Base-by-base conservation (phyloP, 169 alveolate genomes). In the Plasmodium gonderi region DNA sequence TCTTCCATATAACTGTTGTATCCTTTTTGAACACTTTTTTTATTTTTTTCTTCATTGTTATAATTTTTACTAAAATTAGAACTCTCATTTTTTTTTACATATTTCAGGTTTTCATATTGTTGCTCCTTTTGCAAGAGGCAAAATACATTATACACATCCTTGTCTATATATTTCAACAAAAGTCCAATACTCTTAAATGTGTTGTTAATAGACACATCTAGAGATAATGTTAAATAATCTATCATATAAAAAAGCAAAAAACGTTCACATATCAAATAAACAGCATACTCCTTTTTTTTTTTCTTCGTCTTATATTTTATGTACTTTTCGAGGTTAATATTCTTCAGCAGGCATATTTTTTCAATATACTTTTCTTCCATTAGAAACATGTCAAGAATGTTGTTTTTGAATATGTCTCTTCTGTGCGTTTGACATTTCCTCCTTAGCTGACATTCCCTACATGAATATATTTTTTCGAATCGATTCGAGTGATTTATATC, bases 161-260 rank as follows among this genome's bases (percentile, higher is more conserved):
- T 45, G 54, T 87, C 93, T 33, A 87, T 42, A 38, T 87, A 87
- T 42, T 77, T 87, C 49, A 87, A 68, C 38, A 87, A 47, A 7
- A 87, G 38, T 0, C 93, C 93, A 12, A 87, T 77, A 23, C 93
- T 44, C 33, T 75, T 87, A 12, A 87, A 87, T 29, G 93, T 87
- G 45, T 87, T 87, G 36, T 87, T 87, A 60, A 87, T 87, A 0
- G 93, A 87, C 14, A 87, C 79, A 67, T 87, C 89, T 11, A 87
- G 51, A 7, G 93, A 87, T 9, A 87, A 20, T 1, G 93, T 87
- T 60, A 87, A 76, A 40, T 87, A 87, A 76, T 87, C 93, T 8
- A 87, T 87, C 93, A 87, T 87, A 23, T 87, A 87, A 60, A 87
- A 87, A 42, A 87, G 64, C 14, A 87, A 54, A 26, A 87, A 87